Evolutionary conservation across 257 asterid species (phyloP).

Genomic region (Plantago ovata): DNA sequence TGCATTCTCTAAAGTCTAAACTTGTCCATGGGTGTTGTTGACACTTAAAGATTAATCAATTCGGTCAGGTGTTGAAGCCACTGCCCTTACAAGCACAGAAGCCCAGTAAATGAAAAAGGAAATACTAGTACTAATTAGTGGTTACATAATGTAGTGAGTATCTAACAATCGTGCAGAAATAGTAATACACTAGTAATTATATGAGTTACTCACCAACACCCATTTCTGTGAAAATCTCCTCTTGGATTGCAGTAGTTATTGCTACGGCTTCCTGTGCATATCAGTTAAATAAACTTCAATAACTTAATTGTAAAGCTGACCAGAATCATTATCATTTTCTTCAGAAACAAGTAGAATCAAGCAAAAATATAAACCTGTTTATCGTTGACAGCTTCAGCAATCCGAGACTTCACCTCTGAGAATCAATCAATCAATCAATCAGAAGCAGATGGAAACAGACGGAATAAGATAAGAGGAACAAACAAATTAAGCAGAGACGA

Average conservation of each 20-base stretch:
- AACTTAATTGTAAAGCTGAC: background rate
- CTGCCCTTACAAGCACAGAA: too few relatives aligned
- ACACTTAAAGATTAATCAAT: too few relatives aligned
- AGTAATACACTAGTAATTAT: too few relatives aligned
- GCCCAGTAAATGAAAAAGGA: too few relatives aligned
- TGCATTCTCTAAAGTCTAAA: too few relatives aligned
- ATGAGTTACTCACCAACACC: conserved; percentile 92
- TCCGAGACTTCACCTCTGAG: conserved; percentile 71
- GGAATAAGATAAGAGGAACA: too few relatives aligned
- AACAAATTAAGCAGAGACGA: background rate
- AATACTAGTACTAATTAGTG: too few relatives aligned
- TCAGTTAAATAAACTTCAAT: background rate
- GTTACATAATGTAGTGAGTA: background rate
- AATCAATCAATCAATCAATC: background rate
- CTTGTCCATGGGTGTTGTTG: too few relatives aligned
- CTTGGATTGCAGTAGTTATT: conserved; percentile 76
- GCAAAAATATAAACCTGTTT: conserved; percentile 42
- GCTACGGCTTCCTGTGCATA: conserved; percentile 78
- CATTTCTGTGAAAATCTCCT: conserved; percentile 78
- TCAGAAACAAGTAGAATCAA: background rate
- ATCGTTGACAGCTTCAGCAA: conserved; percentile 75
- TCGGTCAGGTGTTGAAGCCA: too few relatives aligned
- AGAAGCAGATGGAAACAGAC: background rate
- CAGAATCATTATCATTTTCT: background rate
- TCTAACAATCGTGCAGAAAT: background rate